A percentile compares a stretch with the other conserved stretches of the same genome.
These are phyloP conservation scores for Parasitella parasitica DNA, from an alignment of 371 early-diverging fungal genomes.

Conservation along the genomic window DNA sequence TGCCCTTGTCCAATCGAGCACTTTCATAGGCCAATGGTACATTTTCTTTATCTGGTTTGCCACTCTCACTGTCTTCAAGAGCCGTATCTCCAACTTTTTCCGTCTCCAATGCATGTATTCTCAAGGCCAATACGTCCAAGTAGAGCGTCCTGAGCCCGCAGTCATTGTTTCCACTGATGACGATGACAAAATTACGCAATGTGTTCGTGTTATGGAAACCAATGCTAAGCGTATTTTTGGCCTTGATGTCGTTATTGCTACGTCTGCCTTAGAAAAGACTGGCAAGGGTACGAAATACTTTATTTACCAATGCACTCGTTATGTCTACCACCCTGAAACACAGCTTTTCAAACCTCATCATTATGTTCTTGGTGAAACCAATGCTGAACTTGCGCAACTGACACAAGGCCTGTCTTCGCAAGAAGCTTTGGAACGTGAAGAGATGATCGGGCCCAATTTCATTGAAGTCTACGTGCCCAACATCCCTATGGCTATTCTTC, in stretches of 20 bases:
- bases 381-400: slow-evolving; percentile 42
- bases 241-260: slow-evolving; percentile 41
- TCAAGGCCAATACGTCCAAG: slow-evolving; percentile 64
- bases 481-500: slow-evolving; percentile 50
- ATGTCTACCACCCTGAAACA: slow-evolving; percentile 26
- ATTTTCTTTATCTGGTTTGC: slow-evolving; percentile 67
- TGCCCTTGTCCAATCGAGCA: slow-evolving; percentile 34
- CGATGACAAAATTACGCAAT: slow-evolving; percentile 3
- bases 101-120: slow-evolving; percentile 56
- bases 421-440: slow-evolving; percentile 61
- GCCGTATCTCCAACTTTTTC: slow-evolving; percentile 64
- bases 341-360: slow-evolving; percentile 57
- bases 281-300: slow-evolving; percentile 62
- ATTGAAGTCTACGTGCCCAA: slow-evolving; percentile 64
- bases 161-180: slow-evolving; percentile 16
- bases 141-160: slow-evolving; percentile 56
- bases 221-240: slow-evolving; percentile 29
- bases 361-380: slow-evolving; percentile 57
- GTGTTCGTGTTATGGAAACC: slow-evolving; percentile 23
- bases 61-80: slow-evolving; percentile 41
- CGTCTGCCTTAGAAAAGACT: slow-evolving; percentile 48
- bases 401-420: slow-evolving; percentile 50
- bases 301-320: slow-evolving; percentile 77
- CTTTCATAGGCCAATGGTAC: slow-evolving; percentile 65
- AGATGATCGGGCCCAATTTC: slow-evolving; percentile 72